These are phyloP conservation scores for Exophiala phaeomuriformis DNA, from an alignment of 2,329 filamentous ascomycete genomes.

Conservation along the genomic window DNA sequence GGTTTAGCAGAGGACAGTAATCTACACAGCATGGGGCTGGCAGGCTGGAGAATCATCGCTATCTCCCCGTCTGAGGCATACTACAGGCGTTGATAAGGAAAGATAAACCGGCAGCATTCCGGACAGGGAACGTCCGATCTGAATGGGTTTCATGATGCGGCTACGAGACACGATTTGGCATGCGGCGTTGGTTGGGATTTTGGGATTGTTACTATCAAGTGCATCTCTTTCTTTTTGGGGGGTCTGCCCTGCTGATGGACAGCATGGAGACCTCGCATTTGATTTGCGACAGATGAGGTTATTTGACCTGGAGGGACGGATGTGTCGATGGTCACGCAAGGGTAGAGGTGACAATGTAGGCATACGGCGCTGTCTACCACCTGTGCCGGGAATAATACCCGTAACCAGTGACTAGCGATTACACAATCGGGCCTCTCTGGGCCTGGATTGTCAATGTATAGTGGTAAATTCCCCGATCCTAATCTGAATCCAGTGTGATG, in stretches of 20 bases:
- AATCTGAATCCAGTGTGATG: too few relatives aligned
- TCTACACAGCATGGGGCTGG: not conserved
- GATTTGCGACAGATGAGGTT: too few relatives aligned
- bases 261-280: too few relatives aligned
- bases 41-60: not conserved
- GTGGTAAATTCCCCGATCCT: too few relatives aligned
- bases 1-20: not conserved
- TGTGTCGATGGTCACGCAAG: too few relatives aligned
- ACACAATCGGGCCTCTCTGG: too few relatives aligned
- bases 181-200: constrained; percentile 14
- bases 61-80: not conserved
- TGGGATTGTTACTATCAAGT: constrained; percentile 4
- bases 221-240: not conserved
- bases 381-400: too few relatives aligned
- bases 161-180: constrained; percentile 24
- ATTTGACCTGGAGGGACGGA: too few relatives aligned
- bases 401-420: too few relatives aligned
- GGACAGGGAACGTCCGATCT: constrained; percentile 1
- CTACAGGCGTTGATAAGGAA: constrained; percentile 1
- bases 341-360: too few relatives aligned
- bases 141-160: constrained; percentile 15
- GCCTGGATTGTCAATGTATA: too few relatives aligned
- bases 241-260: not conserved
- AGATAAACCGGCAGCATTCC: constrained; percentile 15
- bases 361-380: too few relatives aligned